These are phyloP conservation scores for Chrysosporium keratinophilum DNA, from an alignment of 2,329 filamentous ascomycete genomes.

Conservation along the genomic window DNA sequence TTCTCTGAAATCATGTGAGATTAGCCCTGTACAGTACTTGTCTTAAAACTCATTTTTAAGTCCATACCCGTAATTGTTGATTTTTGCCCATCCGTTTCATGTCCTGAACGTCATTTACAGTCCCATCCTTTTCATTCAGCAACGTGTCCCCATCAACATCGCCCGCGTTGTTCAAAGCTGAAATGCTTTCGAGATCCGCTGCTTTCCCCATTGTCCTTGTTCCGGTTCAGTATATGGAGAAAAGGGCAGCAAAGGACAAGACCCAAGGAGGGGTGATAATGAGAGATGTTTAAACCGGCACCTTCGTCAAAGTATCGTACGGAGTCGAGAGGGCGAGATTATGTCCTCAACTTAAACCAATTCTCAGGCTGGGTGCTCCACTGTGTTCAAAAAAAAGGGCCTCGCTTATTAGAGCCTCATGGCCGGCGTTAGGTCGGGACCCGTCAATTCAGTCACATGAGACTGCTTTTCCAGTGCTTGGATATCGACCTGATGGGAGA, in stretches of 20 bases:
- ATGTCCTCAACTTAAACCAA: too few species aligned
- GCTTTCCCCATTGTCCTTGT: neutral
- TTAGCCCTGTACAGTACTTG: neutral
- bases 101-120: conserved; percentile 4
- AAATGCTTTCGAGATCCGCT: neutral
- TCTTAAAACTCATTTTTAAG: neutral
- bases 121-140: conserved; percentile 6
- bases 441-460: too few species aligned
- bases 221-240: neutral
- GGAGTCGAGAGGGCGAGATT: too few species aligned
- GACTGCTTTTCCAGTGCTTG: too few species aligned
- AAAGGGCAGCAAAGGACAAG: neutral
- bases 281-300: neutral
- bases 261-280: neutral
- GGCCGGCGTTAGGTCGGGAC: too few species aligned
- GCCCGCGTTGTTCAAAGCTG: neutral
- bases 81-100: conserved; percentile 12
- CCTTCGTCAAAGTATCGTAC: neutral
- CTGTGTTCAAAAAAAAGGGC: too few species aligned
- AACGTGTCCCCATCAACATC: conserved; percentile 3
- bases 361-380: too few species aligned
- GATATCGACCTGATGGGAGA: too few species aligned
- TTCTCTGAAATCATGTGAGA: neutral
- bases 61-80: conserved; percentile 5
- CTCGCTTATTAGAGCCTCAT: too few species aligned